Base-by-base conservation (phyloP, 108 stramenopile species). In the Skeletonema potamos region DNA sequence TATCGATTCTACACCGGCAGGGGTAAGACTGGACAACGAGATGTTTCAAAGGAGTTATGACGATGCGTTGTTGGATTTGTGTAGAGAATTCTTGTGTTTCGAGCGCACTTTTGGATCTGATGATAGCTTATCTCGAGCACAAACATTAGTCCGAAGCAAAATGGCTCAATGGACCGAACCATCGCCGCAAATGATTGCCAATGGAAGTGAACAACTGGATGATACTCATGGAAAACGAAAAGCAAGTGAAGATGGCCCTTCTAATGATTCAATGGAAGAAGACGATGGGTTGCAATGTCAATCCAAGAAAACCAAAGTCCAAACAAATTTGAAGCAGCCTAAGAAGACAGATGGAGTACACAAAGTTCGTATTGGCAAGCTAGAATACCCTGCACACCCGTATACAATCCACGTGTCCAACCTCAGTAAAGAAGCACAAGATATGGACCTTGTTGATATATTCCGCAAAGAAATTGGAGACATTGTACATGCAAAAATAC, bases 301-400 rank as follows among this genome's bases (percentile, higher is more conserved):
- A 61, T 28, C 62, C 33, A 85, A 79, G 58, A 55, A 61, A 68
- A 58, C 32, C 7, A 73, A 80, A 70, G 58, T 79, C 33, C 67
- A 80, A 61, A 83, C 78, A 6, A 54, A 81, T 65, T 60, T 82
- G 57, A 77, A 78, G 39, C 75, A 77, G 28, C 68, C 62, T 18
- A 86, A 85, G 41, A 86, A 77, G 66, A 68, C 69, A 54, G 69
- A 76, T 43, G 61, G 68, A 4, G 76, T 66, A 37, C 86, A 90
- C 79, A 90, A 80, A 71, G 88, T 94, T 41, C 71, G 85, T 18
- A 72, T 92, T 41, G 93, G 93, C 22, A 84, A 92, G 27, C 37
- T 92, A 28, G 87, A 91, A 18, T 91, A 90, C 68, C 91, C 90
- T n/a, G 92, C 90, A 5, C 95, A 96, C 73, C 95, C 95, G 11